phyloP scores from a whole-genome alignment of 2,329 filamentous ascomycete species.

The Sporothrix variecibatus region DNA sequence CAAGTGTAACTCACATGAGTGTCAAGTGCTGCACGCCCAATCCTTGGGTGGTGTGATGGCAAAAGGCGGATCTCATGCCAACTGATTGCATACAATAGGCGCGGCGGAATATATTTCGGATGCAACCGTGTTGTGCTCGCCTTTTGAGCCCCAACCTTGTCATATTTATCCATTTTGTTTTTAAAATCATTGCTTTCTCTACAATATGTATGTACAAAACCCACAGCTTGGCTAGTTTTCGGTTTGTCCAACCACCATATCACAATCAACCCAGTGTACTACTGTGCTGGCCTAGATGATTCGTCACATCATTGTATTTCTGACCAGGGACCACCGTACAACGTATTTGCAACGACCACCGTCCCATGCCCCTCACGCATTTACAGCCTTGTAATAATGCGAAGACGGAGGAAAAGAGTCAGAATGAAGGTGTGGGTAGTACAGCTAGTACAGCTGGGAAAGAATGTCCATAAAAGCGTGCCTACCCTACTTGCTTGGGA shows the following conservation, averaged over 20 bases:
- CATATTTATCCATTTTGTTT: no score
- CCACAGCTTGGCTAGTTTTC: no score
- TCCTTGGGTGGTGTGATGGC: background rate
- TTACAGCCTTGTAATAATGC: background rate
- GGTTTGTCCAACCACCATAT: no score
- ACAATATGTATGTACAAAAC: no score
- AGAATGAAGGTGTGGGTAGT: background rate
- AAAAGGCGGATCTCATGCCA: background rate
- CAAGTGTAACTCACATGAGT: background rate
- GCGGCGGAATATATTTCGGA: background rate
- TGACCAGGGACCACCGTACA: background rate
- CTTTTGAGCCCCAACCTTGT: background rate
- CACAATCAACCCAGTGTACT: background rate
- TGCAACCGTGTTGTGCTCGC: background rate
- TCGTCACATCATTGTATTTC: background rate
- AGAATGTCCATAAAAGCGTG: background rate
- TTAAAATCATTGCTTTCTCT: no score
- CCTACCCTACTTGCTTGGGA: background rate
- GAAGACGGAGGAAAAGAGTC: background rate
- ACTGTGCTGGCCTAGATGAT: background rate
- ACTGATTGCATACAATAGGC: background rate
- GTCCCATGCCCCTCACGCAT: no score
- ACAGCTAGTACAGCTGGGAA: background rate
- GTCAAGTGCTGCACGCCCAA: background rate
- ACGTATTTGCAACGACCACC: background rate